Conservation (phyloP, 305 asterid species). For the Solanum hybrid region DNA sequence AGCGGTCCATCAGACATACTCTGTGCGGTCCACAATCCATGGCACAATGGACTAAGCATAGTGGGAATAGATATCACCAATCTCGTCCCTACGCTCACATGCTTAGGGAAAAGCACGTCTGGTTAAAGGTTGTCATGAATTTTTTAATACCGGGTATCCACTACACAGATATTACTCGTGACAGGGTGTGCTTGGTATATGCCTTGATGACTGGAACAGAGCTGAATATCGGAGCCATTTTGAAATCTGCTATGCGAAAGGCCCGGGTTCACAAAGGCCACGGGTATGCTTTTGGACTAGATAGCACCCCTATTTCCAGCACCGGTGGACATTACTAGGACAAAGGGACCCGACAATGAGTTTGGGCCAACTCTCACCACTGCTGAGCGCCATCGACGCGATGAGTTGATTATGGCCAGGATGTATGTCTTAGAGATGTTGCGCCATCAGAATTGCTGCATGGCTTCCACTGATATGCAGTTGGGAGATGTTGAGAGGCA, state of each 20-base stretch:
- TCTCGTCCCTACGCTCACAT: neutral
- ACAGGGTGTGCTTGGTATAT: neutral
- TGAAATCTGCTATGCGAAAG: neutral
- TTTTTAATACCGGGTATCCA: neutral
- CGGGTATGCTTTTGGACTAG: neutral
- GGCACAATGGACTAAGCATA: neutral
- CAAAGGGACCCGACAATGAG: neutral
- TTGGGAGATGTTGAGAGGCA: neutral
- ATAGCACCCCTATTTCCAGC: neutral
- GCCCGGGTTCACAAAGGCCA: neutral
- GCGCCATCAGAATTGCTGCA: neutral
- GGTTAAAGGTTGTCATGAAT: neutral
- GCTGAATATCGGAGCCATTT: neutral
- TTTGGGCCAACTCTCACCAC: neutral
- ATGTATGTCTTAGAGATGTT: neutral
- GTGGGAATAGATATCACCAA: neutral
- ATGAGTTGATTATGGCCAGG: neutral
- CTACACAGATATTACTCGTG: neutral
- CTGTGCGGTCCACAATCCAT: neutral
- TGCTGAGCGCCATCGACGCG: neutral
- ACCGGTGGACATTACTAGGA: neutral
- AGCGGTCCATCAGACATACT: neutral
- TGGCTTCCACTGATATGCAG: neutral
- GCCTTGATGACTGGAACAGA: neutral
- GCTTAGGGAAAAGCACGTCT: neutral